Evolutionary conservation across 2,329 filamentous ascomycete species (phyloP).

Genomic region (Penicillium capsulatum): DNA sequence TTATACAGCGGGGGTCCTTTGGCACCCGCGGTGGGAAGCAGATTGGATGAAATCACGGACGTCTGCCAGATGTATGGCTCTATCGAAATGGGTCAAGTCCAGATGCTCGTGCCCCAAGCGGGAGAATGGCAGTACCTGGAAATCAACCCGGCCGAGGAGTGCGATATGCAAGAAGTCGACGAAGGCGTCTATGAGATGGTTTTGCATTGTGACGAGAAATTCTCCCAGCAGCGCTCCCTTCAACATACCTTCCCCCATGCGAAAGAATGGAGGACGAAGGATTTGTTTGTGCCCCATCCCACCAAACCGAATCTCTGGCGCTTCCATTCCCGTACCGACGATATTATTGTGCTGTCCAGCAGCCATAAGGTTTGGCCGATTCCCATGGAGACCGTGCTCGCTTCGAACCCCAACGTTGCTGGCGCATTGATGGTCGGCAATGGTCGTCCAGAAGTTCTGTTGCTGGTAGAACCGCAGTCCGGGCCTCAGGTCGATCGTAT

Average conservation of each 20-base stretch:
- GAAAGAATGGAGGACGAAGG: slow-evolving; percentile 17
- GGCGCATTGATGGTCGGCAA: slow-evolving; percentile 17
- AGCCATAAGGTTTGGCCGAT: slow-evolving; percentile 15
- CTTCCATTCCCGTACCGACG: slow-evolving; percentile 12
- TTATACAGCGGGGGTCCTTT: slow-evolving; percentile 8
- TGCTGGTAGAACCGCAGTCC: slow-evolving; percentile 15
- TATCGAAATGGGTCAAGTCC: slow-evolving; percentile 12
- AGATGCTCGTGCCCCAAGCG: slow-evolving; percentile 9
- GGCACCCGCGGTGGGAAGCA: slow-evolving; percentile 7
- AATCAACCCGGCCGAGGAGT: slow-evolving; percentile 12
- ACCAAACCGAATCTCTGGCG: slow-evolving; percentile 17
- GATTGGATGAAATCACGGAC: slow-evolving; percentile 10
- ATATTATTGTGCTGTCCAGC: slow-evolving; percentile 14
- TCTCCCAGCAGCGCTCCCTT: slow-evolving; percentile 8
- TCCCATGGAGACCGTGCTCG: slow-evolving; percentile 15
- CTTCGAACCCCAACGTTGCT: slow-evolving; percentile 7
- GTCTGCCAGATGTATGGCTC: slow-evolving; percentile 13
- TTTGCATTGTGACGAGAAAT: slow-evolving; percentile 10
- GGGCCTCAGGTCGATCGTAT: slow-evolving; percentile 9
- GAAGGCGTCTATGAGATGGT: slow-evolving; percentile 13
- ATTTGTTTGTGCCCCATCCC: slow-evolving; percentile 22
- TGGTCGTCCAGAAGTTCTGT: slow-evolving; percentile 13
- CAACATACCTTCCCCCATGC: slow-evolving; percentile 19
- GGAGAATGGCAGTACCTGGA: slow-evolving; percentile 15
- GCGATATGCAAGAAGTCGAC: slow-evolving; percentile 14